These are phyloP conservation scores for Ceratocystis cubensis DNA, from an alignment of 2,329 filamentous ascomycete species.

Conservation along the genomic window DNA sequence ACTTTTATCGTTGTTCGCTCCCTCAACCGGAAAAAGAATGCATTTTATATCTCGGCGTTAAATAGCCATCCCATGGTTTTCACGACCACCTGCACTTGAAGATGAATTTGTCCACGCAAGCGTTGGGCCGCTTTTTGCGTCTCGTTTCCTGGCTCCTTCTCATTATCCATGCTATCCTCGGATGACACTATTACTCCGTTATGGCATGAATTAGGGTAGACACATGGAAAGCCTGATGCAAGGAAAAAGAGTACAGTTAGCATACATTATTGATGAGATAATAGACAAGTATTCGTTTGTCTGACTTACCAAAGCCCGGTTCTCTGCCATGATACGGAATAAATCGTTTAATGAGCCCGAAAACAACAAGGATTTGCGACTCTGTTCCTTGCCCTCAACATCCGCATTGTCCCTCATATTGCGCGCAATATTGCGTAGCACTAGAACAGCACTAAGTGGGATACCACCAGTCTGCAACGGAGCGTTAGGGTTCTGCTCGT, in stretches of 20 bases:
- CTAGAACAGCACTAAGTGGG: constrained; percentile 63
- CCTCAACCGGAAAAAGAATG: not conserved
- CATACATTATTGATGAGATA: not conserved
- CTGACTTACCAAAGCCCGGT: constrained; percentile 44
- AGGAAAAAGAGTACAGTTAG: constrained; percentile 10
- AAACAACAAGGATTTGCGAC: constrained; percentile 54
- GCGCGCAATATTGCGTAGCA: constrained; percentile 64
- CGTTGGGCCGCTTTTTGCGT: not conserved
- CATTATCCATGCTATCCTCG: not conserved
- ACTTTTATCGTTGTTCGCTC: not conserved
- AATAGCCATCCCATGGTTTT: not conserved
- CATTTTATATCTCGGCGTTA: not conserved
- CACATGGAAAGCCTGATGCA: constrained; percentile 31
- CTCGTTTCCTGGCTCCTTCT: not conserved
- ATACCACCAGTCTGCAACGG: constrained; percentile 58
- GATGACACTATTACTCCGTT: constrained; percentile 22
- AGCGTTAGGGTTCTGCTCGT: constrained; percentile 46
- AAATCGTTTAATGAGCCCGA: constrained; percentile 51
- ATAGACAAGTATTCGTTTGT: constrained; percentile 12
- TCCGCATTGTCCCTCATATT: constrained; percentile 42
- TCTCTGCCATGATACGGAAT: constrained; percentile 59
- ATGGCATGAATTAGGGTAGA: constrained; percentile 33
- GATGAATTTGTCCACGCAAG: not conserved
- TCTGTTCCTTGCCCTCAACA: constrained; percentile 35
- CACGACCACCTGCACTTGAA: not conserved